Evolutionary conservation across 768 basidiomycete genomes (phyloP).

Genomic region (Kwoniella pini): DNA sequence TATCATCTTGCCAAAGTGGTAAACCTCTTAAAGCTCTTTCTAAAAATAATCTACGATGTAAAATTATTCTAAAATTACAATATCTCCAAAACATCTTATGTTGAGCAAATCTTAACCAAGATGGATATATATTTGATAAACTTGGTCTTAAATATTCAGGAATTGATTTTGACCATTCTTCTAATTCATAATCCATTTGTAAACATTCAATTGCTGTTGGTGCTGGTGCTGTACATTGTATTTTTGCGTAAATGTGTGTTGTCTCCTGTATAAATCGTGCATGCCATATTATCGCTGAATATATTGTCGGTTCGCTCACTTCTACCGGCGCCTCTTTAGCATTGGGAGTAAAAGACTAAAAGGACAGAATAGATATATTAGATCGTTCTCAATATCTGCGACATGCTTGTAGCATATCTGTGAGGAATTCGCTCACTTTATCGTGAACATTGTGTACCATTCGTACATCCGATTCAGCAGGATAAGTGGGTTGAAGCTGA

Average conservation of each 20-base stretch:
- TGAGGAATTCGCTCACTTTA: not conserved
- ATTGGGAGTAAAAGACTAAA: conserved; percentile 4
- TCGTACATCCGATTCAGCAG: conserved; percentile 14
- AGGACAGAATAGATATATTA: too few species aligned
- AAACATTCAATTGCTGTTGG: conserved; percentile 2
- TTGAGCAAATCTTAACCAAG: conserved; percentile 9
- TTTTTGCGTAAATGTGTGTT: conserved; percentile 3
- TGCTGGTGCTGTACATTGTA: conserved; percentile 5
- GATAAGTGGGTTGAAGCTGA: conserved; percentile 4
- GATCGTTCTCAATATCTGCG: too few species aligned
- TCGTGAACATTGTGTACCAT: conserved; percentile 12
- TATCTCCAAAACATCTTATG: conserved; percentile 19
- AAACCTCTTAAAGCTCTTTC: conserved; percentile 14
- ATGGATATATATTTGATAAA: not conserved
- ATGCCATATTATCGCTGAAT: conserved; percentile 3
- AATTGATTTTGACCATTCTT: conserved; percentile 6
- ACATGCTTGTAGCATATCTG: too few species aligned
- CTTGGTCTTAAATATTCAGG: conserved; percentile 4
- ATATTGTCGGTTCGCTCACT: conserved; percentile 7
- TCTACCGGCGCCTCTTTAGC: not conserved
- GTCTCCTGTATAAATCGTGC: conserved; percentile 1
- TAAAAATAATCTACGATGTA: conserved; percentile 13
- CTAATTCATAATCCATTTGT: not conserved
- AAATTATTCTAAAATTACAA: conserved; percentile 13
- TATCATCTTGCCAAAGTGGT: not conserved